Evolutionary conservation across 768 basidiomycete genomes (phyloP).

Genomic region (Rhizopogon rudus): DNA sequence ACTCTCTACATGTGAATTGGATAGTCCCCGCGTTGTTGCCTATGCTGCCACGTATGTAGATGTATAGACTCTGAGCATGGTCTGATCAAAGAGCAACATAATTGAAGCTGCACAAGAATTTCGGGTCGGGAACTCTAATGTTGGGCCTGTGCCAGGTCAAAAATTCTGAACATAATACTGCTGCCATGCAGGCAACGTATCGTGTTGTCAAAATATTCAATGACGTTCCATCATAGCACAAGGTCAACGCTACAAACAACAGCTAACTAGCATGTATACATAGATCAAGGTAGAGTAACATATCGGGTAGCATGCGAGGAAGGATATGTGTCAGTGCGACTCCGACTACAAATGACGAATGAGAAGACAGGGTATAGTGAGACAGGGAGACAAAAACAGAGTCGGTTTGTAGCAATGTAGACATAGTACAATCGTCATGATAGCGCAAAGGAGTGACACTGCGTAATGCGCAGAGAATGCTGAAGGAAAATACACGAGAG

Average conservation of each 20-base stretch:
- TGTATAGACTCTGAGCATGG: too few species aligned
- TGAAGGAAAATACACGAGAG: constrained; percentile 16
- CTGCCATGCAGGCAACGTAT: not conserved
- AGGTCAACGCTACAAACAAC: constrained; percentile 11
- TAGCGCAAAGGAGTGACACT: not conserved
- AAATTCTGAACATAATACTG: too few species aligned
- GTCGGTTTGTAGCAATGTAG: constrained; percentile 1
- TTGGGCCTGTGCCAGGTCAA: too few species aligned
- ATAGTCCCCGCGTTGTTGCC: too few species aligned
- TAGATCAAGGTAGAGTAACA: constrained; percentile 24
- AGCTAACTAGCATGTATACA: constrained; percentile 14
- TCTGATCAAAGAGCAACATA: too few species aligned
- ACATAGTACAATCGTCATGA: not conserved
- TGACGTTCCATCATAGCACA: not conserved
- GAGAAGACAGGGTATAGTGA: constrained; percentile 14
- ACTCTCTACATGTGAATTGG: too few species aligned
- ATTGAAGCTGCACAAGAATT: too few species aligned
- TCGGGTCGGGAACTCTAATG: too few species aligned
- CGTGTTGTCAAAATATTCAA: not conserved
- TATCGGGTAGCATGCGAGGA: constrained; percentile 15
- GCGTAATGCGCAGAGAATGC: constrained; percentile 1
- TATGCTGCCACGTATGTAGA: too few species aligned
- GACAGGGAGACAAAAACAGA: constrained; percentile 1
- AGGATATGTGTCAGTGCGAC: not conserved
- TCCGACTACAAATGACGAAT: constrained; percentile 4